A percentile compares a stretch with the other conserved stretches of the same genome.
Evolutionary conservation across 2,329 filamentous ascomycete genomes (phyloP).

Genomic region (Cladosporium phlei): DNA sequence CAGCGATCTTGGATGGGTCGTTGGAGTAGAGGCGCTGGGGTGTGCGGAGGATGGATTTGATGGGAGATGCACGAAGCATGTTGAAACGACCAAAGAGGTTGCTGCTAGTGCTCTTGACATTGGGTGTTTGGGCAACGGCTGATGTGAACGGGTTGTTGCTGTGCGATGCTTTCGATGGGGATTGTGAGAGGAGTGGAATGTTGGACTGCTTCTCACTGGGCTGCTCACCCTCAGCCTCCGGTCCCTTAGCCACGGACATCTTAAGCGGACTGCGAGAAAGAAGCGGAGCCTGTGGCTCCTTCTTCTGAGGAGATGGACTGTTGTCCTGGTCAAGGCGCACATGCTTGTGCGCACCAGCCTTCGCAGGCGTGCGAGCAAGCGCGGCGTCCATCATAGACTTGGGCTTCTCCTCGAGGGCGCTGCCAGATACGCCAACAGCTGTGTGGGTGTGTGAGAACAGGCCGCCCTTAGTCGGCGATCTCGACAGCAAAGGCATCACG

Average conservation of each 20-base stretch:
- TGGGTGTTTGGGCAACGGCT: conserved; percentile 28
- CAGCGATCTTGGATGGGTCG: conserved; percentile 55
- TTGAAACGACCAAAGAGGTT: conserved; percentile 41
- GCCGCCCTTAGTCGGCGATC: conserved; percentile 21
- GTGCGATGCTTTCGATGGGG: conserved; percentile 28
- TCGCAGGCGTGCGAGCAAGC: conserved; percentile 26
- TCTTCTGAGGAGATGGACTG: conserved; percentile 13
- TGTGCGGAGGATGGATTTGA: conserved; percentile 61
- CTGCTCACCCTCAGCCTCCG: conserved; percentile 18
- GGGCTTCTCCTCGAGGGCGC: conserved; percentile 13
- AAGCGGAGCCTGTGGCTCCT: conserved; percentile 18
- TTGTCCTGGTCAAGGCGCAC: conserved; percentile 4
- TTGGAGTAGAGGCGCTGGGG: conserved; percentile 56
- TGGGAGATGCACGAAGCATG: conserved; percentile 48
- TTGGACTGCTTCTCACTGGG: conserved; percentile 14
- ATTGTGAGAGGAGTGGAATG: conserved; percentile 30
- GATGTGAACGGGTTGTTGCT: conserved; percentile 18
- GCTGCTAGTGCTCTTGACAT: conserved; percentile 27
- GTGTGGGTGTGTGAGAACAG: not conserved
- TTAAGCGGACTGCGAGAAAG: conserved; percentile 28
- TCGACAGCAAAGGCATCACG: conserved; percentile 23
- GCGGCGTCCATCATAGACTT: conserved; percentile 16
- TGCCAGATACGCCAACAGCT: not conserved
- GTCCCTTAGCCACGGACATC: conserved; percentile 20
- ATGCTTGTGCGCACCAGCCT: conserved; percentile 10